Evolutionary conservation across 352 stramenopile genomes (phyloP).

Genomic region (Halophytophthora batemanensis): DNA sequence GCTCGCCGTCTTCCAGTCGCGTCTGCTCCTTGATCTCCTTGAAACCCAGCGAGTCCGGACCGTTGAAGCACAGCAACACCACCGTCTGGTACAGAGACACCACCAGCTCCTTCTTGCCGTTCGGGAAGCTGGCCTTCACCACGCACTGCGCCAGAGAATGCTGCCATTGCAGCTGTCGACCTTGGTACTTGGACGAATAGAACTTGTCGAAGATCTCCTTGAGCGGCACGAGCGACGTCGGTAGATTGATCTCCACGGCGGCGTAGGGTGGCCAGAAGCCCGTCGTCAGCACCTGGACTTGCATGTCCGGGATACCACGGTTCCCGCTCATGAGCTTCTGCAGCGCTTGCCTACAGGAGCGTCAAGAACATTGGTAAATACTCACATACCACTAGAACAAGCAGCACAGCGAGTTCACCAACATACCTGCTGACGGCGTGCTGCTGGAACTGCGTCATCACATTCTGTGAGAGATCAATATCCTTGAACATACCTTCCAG

Average conservation of each 20-base stretch:
- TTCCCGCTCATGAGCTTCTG: conserved; percentile 31
- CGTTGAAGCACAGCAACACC: conserved; percentile 86
- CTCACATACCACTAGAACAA: neutral
- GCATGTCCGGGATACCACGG: conserved; percentile 84
- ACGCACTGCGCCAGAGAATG: conserved; percentile 88
- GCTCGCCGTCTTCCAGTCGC: conserved; percentile 87
- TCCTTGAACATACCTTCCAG: conserved; percentile 99
- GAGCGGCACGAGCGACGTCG: conserved; percentile 47
- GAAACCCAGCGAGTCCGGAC: conserved; percentile 59
- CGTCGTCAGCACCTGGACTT: conserved; percentile 97
- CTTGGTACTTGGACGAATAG: conserved; percentile 87
- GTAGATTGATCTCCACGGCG: conserved; percentile 79
- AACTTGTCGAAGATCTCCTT: conserved; percentile 89
- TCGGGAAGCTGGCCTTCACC: conserved; percentile 82
- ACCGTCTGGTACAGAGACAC: conserved; percentile 89
- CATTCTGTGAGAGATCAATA: conserved; percentile 94
- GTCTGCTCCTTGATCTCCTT: conserved; percentile 87
- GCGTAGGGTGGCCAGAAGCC: conserved; percentile 97
- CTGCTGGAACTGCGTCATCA: conserved; percentile 92
- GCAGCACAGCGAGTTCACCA: conserved; percentile 1
- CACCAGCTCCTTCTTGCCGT: conserved; percentile 80
- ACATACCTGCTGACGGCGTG: conserved; percentile 67
- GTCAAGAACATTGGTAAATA: too few relatives aligned
- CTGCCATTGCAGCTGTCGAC: conserved; percentile 89
- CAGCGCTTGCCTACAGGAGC: conserved; percentile 40